phyloP scores from a whole-genome alignment of 306 rosid genomes.

The Quercus aquifolioides region DNA sequence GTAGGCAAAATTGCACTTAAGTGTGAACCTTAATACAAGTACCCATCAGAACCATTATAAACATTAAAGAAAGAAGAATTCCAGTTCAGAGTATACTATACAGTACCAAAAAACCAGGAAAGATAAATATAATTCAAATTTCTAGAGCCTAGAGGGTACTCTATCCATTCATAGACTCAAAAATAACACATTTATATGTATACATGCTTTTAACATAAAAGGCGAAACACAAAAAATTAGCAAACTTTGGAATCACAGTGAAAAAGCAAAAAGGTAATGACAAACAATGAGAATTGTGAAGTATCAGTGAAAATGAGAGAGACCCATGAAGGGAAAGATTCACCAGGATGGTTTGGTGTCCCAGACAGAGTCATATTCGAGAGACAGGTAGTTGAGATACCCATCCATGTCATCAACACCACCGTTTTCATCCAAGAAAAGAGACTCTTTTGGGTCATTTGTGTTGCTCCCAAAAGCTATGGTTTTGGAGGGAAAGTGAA shows the following conservation, averaged over 20 bases:
- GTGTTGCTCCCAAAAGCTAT: slow-evolving; percentile 30
- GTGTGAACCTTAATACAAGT: neutral
- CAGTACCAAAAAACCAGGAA: neutral
- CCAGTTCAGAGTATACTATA: neutral
- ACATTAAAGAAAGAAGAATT: neutral
- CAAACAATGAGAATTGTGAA: neutral
- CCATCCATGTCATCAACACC: slow-evolving; percentile 80
- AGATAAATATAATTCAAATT: neutral
- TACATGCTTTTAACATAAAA: neutral
- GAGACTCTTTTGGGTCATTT: slow-evolving; percentile 39
- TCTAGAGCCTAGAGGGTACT: neutral
- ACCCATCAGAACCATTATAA: neutral
- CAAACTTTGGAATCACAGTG: neutral
- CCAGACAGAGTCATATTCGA: slow-evolving; percentile 95
- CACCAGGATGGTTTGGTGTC: slow-evolving; percentile 94
- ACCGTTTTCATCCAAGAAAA: slow-evolving; percentile 63
- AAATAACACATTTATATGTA: neutral
- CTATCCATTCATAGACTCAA: neutral
- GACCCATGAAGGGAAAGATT: slow-evolving; percentile 10
- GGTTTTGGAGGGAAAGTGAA: slow-evolving; percentile 15
- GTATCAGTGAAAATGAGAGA: neutral
- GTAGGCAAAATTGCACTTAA: neutral
- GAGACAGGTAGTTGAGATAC: slow-evolving; percentile 73
- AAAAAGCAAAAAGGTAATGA: neutral
- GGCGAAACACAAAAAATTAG: neutral